A percentile compares a stretch with the other conserved stretches of the same genome.
phyloP scores from a whole-genome alignment of 129 eudicot genomes.

The Tanacetum coccineum region DNA sequence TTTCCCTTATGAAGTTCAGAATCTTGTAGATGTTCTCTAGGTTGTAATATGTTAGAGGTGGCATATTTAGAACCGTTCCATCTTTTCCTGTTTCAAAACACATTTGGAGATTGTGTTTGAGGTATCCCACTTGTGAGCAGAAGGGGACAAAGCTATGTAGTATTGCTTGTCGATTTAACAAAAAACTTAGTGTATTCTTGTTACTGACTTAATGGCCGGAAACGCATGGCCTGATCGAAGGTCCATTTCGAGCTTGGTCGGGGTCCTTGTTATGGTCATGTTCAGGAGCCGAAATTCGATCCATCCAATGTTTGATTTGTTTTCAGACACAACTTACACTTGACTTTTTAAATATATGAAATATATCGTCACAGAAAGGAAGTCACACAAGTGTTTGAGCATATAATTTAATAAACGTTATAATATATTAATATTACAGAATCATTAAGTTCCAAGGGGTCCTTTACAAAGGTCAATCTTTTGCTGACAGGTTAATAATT shows the following conservation, averaged over 20 bases:
- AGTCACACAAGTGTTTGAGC: not conserved
- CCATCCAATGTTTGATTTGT: not conserved
- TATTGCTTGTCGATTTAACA: not conserved
- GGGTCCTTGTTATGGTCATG: not conserved
- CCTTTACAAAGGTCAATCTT: too few relatives aligned
- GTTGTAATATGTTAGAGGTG: too few relatives aligned
- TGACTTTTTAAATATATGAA: too few relatives aligned
- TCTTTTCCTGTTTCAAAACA: slow-evolving; percentile 8
- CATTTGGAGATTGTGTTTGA: slow-evolving; percentile 12
- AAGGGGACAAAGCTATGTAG: slow-evolving; percentile 17
- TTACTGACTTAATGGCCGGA: not conserved
- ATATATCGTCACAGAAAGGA: too few relatives aligned
- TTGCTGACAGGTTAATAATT: not conserved
- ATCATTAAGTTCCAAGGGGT: too few relatives aligned
- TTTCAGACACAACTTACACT: not conserved
- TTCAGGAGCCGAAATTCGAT: not conserved
- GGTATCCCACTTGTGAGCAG: slow-evolving; percentile 15
- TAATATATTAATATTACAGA: too few relatives aligned
- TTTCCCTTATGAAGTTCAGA: too few relatives aligned
- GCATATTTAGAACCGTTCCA: not conserved
- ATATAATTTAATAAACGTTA: too few relatives aligned
- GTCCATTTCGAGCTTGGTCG: not conserved
- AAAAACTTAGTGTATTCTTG: slow-evolving; percentile 1
- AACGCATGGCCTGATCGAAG: not conserved
- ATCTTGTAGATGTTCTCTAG: too few relatives aligned